phyloP scores from a whole-genome alignment of 2,329 filamentous ascomycete species.

The Botrytis squamosa region DNA sequence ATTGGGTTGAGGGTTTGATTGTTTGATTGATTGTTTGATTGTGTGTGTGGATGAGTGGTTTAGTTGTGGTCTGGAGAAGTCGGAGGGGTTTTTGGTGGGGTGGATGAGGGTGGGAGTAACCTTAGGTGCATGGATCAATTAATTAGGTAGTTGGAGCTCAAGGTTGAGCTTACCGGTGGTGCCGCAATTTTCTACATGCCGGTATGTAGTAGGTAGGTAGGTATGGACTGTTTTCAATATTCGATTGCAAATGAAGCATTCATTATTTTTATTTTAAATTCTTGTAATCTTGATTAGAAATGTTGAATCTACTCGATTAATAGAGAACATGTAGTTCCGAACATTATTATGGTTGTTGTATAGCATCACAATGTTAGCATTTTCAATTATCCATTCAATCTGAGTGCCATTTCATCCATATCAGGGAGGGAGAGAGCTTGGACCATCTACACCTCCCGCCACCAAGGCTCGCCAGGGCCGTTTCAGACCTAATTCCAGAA shows the following conservation, averaged over 20 bases:
- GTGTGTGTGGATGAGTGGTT: neutral
- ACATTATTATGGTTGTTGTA: no score
- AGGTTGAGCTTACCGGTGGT: neutral
- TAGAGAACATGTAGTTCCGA: neutral
- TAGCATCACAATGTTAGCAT: no score
- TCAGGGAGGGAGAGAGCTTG: neutral
- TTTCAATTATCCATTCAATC: neutral
- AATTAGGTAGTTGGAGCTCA: neutral
- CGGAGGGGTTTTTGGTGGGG: conserved; percentile 15
- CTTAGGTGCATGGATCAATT: neutral
- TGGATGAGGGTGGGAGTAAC: neutral
- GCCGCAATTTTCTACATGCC: neutral
- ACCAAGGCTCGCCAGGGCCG: neutral
- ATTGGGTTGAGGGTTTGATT: neutral
- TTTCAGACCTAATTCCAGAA: neutral
- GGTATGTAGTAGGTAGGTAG: no score
- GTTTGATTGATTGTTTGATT: neutral
- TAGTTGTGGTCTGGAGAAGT: conserved; percentile 21
- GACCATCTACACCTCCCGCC: neutral
- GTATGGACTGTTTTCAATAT: neutral
- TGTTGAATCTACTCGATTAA: neutral
- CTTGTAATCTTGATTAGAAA: neutral
- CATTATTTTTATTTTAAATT: neutral
- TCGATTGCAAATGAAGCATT: neutral
- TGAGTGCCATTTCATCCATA: no score